phyloP scores from a whole-genome alignment of 2,329 filamentous ascomycete species.

The Aspergillus sp. region DNA sequence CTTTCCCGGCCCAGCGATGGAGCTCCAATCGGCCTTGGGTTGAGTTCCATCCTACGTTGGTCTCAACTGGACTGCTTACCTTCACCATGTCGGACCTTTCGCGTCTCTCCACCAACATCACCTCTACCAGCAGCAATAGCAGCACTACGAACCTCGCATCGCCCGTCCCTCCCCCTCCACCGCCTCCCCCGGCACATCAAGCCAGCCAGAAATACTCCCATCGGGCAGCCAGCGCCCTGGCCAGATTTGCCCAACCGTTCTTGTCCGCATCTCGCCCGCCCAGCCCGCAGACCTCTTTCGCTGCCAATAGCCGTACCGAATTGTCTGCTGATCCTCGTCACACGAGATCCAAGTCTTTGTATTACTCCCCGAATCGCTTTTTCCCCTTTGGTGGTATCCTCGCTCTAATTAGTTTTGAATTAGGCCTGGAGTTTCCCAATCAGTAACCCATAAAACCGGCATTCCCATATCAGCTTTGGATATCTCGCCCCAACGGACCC shows the following conservation, averaged over 20 bases:
- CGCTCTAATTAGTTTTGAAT: conserved; percentile 3
- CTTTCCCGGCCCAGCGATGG: conserved; percentile 7
- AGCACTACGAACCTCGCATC: conserved; percentile 14
- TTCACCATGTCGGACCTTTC: conserved; percentile 25
- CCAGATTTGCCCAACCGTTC: conserved; percentile 50
- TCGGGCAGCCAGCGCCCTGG: conserved; percentile 41
- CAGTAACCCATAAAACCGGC: conserved; percentile 57
- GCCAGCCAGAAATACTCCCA: conserved; percentile 34
- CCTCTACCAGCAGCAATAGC: conserved; percentile 19
- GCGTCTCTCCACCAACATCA: conserved; percentile 19
- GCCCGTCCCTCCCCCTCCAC: conserved; percentile 28
- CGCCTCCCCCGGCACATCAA: conserved; percentile 29
- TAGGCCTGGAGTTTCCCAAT: conserved; percentile 46
- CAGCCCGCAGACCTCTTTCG: conserved; percentile 41
- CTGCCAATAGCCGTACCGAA: conserved; percentile 22
- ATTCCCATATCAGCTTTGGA: conserved; percentile 58
- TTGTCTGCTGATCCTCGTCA: conserved; percentile 22
- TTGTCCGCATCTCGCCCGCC: conserved; percentile 49
- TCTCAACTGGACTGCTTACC: background rate
- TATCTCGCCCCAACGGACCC: conserved; percentile 56
- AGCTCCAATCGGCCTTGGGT: conserved; percentile 13
- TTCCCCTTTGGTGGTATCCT: conserved; percentile 6
- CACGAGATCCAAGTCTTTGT: conserved; percentile 35
- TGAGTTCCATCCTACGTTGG: conserved; percentile 10
- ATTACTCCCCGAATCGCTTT: conserved; percentile 17